These are phyloP conservation scores for Ophiostoma tasmaniense DNA, from an alignment of 2,329 filamentous ascomycete genomes.

Conservation along the genomic window DNA sequence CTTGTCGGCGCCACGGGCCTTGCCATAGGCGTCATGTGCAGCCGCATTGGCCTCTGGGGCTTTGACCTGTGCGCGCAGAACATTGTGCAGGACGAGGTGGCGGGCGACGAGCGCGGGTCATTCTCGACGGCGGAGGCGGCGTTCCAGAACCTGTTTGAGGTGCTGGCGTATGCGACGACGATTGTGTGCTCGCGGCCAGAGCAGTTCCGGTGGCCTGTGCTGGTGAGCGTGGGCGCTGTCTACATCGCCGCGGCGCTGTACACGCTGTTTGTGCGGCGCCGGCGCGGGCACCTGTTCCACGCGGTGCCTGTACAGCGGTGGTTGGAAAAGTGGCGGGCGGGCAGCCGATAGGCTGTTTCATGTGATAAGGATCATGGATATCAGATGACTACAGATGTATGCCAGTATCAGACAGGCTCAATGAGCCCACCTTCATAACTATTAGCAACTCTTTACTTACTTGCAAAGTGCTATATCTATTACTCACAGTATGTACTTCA, in stretches of 20 bases:
- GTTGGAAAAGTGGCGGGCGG: constrained; percentile 16
- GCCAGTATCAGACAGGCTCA: no score
- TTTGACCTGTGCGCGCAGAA: constrained; percentile 54
- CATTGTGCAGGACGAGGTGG: constrained; percentile 54
- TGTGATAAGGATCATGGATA: background rate
- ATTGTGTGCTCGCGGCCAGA: constrained; percentile 54
- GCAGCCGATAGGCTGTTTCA: background rate
- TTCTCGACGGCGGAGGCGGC: constrained; percentile 63
- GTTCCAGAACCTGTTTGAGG: constrained; percentile 61
- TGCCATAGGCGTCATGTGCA: constrained; percentile 43
- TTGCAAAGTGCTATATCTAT: no score
- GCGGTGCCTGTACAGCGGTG: constrained; percentile 19
- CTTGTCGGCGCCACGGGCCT: constrained; percentile 39
- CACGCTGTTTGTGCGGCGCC: constrained; percentile 46
- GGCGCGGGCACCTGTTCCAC: constrained; percentile 54
- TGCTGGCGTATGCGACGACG: constrained; percentile 57
- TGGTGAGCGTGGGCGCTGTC: constrained; percentile 49
- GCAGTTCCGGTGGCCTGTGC: constrained; percentile 56
- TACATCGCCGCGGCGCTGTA: constrained; percentile 42
- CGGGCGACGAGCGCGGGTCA: constrained; percentile 48
- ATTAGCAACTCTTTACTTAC: background rate
- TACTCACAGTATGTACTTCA: background rate
- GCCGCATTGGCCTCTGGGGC: constrained; percentile 52
- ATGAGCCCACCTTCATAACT: background rate
- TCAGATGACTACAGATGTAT: no score